Evolutionary conservation across 208 protist species (phyloP).

Genomic region (Leishmania turanica): DNA sequence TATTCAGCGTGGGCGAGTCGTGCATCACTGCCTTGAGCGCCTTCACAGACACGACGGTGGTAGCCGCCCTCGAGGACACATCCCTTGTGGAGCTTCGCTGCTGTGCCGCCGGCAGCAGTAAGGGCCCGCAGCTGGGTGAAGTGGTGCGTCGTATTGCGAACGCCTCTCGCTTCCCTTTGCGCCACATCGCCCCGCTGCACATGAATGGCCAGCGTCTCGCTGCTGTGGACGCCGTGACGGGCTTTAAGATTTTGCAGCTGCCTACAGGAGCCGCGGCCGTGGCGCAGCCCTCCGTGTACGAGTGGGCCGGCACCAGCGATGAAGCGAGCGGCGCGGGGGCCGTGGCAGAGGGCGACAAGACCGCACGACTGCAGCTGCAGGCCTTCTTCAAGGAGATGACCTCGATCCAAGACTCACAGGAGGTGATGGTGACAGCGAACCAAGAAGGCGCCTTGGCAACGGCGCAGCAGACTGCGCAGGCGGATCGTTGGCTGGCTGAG

Average conservation of each 20-base stretch:
- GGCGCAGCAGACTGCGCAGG: constrained; percentile 34
- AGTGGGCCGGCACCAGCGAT: constrained; percentile 15
- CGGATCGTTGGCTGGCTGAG: constrained; percentile 54
- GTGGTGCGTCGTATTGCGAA: constrained; percentile 22
- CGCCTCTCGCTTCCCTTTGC: constrained; percentile 34
- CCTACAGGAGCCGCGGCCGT: constrained; percentile 1
- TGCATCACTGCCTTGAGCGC: constrained; percentile 60
- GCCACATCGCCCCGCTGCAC: constrained; percentile 43
- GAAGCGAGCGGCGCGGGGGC: background rate
- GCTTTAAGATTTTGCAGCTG: constrained; percentile 61
- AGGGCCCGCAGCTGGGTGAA: constrained; percentile 9
- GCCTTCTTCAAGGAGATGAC: constrained; percentile 51
- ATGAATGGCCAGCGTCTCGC: constrained; percentile 42
- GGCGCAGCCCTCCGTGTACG: constrained; percentile 1
- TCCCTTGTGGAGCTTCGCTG: constrained; percentile 52
- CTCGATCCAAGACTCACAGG: constrained; percentile 19
- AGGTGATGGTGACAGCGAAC: constrained; percentile 5
- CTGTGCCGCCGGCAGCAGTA: background rate
- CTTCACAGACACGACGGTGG: constrained; percentile 46
- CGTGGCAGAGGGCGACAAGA: background rate
- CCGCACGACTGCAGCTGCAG: constrained; percentile 25
- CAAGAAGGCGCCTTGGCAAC: constrained; percentile 18
- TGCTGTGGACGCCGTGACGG: constrained; percentile 58
- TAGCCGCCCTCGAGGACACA: constrained; percentile 45
- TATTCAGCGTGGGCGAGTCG: constrained; percentile 17